These are phyloP conservation scores for Domatiomyces globalis DNA, from an alignment of 2,329 filamentous ascomycete species.

Conservation along the genomic window DNA sequence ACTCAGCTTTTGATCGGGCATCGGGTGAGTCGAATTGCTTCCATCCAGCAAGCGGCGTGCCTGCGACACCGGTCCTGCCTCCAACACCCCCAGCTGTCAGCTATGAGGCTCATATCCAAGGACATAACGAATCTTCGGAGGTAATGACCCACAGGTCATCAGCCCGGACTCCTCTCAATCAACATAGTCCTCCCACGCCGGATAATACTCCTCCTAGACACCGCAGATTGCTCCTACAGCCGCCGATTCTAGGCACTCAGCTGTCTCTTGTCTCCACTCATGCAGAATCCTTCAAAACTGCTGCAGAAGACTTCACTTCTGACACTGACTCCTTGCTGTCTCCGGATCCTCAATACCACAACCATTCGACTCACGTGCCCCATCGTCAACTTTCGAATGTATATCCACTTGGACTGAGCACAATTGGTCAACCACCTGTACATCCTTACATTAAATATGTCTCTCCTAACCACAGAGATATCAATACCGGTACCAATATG, in stretches of 20 bases:
- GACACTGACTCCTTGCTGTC: conserved; percentile 41
- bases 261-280: conserved; percentile 45
- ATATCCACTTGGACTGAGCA: conserved; percentile 3
- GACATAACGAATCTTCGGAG: conserved; percentile 7
- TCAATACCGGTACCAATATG: conserved; percentile 11
- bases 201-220: conserved; percentile 57
- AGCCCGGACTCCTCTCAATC: conserved; percentile 16
- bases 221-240: conserved; percentile 23
- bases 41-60: conserved; percentile 3
- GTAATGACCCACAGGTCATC: conserved; percentile 17
- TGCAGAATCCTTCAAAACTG: conserved; percentile 58
- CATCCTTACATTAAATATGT: conserved; percentile 3
- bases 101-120: conserved; percentile 1
- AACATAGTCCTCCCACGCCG: conserved; percentile 44
- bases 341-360: conserved; percentile 10
- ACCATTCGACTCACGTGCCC: conserved; percentile 2
- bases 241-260: conserved; percentile 39
- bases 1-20: conserved; percentile 6
- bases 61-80: conserved; percentile 13
- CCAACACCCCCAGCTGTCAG: conserved; percentile 15
- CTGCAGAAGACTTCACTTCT: conserved; percentile 48
- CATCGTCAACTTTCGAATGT: conserved; percentile 3
- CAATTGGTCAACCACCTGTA: conserved; percentile 5
- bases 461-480: background rate
- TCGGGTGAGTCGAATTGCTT: conserved; percentile 2